phyloP scores from a whole-genome alignment of 1,284 basidiomycete genomes.

The Phaffia rhodozyma region DNA sequence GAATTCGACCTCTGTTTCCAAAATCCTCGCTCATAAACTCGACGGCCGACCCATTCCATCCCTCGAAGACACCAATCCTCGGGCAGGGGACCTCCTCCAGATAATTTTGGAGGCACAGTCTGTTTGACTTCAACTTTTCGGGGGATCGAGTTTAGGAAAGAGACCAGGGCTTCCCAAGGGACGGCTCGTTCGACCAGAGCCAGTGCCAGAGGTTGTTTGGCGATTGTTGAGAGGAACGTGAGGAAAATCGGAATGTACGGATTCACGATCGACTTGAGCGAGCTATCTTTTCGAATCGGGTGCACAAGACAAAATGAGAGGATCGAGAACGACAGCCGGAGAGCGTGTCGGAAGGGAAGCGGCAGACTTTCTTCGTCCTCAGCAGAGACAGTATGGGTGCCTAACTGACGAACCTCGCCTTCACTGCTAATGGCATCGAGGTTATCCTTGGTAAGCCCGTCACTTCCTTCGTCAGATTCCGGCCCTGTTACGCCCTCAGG shows the following conservation, averaged over 20 bases:
- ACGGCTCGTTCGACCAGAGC: conserved; percentile 58
- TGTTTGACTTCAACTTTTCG: conserved; percentile 44
- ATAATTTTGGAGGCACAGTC: conserved; percentile 38
- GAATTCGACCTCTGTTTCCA: conserved; percentile 47
- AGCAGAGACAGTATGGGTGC: conserved; percentile 8
- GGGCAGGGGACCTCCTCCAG: conserved; percentile 54
- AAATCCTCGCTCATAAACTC: conserved; percentile 79
- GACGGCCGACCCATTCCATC: conserved; percentile 83
- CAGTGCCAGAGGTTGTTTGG: conserved; percentile 52
- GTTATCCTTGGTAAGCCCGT: conserved; percentile 15
- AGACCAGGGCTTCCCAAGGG: conserved; percentile 68
- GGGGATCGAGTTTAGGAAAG: conserved; percentile 44
- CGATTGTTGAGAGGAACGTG: conserved; percentile 71
- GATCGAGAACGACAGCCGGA: conserved; percentile 67
- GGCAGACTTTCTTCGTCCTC: conserved; percentile 39
- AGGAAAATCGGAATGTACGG: conserved; percentile 77
- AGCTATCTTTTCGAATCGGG: conserved; percentile 44
- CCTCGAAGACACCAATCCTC: conserved; percentile 95
- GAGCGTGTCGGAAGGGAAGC: conserved; percentile 54
- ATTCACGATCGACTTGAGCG: conserved; percentile 51
- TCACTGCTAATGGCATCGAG: conserved; percentile 23
- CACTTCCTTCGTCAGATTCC: background rate
- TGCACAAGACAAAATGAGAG: conserved; percentile 58
- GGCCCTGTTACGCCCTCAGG: conserved; percentile 24
- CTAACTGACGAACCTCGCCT: conserved; percentile 17